Evolutionary conservation across 805 yeast genomes (phyloP), one percentile per base, ranked within the genome.

Genomic region (Clavispora phyllophila): DNA sequence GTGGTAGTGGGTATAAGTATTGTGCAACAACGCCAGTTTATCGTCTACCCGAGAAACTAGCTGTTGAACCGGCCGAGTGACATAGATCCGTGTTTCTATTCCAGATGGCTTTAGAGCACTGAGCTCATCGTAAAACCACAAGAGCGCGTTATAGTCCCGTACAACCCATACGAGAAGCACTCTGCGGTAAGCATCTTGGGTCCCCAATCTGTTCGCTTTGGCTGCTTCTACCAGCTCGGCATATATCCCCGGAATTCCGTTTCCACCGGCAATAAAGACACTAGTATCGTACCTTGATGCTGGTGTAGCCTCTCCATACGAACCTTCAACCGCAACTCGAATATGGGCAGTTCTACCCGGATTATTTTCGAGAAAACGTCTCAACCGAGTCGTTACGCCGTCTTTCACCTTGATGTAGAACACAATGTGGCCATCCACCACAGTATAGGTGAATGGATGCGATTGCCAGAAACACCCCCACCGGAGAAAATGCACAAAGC

Each of bases 121-220:
- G 37, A 70, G 51, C 48, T 78, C 82, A 10, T 69, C 70, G 26
- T 60, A 56, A 44, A 76, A 75, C 79, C 81, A 75, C 14, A 54
- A 49, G 5, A 85, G 55, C 7, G 81, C 72, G 32, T 63, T 62
- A 45, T 69, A 65, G 28, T 79, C 77, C 42, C 82, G 68, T 9
- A 84, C 68, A 8, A 75, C 71, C 95, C 96, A 87, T 28, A 75
- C 62, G 41, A 86, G 68, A 43, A 75, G 73, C 24, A 66, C 45
- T 13, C 37, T 26, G 9, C 40, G 37, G 5, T 12, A 18, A 9
- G 33, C 19, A 4, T 13, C 9, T 2, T 33, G 38, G 19, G 42
- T 29, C 3, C 13, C 33, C 33, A 29, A 29, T 7, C 33, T 13
- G 36, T 37, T 18, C 20, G 32, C 19, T 5, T 25, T 23, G 9